Evolutionary conservation across 208 protist species (phyloP).

Genomic region (Leishmania guyanensis): DNA sequence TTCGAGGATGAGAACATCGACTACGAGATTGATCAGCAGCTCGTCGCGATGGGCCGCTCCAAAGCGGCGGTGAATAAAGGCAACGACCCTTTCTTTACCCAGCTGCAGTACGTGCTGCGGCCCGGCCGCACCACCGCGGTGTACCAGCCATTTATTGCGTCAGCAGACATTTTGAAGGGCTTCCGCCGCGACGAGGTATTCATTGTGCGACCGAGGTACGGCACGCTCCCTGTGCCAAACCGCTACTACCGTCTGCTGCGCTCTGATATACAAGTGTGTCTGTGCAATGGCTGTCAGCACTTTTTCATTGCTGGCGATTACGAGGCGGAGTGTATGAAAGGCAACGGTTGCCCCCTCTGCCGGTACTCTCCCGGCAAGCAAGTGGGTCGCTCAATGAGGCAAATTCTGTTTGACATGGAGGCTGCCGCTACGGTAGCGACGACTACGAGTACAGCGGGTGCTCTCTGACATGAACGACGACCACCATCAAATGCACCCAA

Average conservation of each 20-base stretch:
- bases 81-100: slow-evolving; percentile 89
- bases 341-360: slow-evolving; percentile 90
- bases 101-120: slow-evolving; percentile 82
- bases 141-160: slow-evolving; percentile 89
- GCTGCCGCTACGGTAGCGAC: slow-evolving; percentile 4
- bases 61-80: slow-evolving; percentile 65
- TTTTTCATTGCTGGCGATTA: slow-evolving; percentile 94
- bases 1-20: slow-evolving; percentile 91
- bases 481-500: too few species aligned
- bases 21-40: slow-evolving; percentile 82
- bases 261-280: slow-evolving; percentile 64
- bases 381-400: slow-evolving; percentile 55
- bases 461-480: background rate
- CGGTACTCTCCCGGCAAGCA: slow-evolving; percentile 68
- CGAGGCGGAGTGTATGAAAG: slow-evolving; percentile 90
- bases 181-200: slow-evolving; percentile 89
- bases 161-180: slow-evolving; percentile 73
- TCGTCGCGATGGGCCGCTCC: slow-evolving; percentile 74
- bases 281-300: slow-evolving; percentile 93
- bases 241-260: slow-evolving; percentile 93
- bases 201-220: slow-evolving; percentile 78
- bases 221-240: slow-evolving; percentile 64
- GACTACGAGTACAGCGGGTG: background rate
- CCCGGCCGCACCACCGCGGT: slow-evolving; percentile 60
- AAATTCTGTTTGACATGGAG: slow-evolving; percentile 59